Percentiles rank a stretch among this genome's conserved stretches.
Conservation (phyloP, 2,329 filamentous ascomycete species). For the Claviceps sp. region DNA sequence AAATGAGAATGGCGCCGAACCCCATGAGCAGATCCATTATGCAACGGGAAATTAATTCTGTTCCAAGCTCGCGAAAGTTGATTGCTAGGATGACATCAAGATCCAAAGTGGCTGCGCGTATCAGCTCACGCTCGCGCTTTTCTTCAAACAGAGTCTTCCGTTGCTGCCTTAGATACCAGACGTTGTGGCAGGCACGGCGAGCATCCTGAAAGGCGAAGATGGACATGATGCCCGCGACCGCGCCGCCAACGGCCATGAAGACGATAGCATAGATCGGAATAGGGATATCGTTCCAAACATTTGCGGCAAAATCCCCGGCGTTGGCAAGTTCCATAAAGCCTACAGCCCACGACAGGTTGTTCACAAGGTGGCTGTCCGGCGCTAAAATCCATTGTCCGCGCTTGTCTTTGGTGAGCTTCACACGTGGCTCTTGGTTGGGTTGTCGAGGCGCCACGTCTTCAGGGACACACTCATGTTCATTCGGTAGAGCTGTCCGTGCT, state of each 20-base stretch:
- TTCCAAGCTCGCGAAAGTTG: constrained; percentile 34
- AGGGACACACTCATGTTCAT: not conserved
- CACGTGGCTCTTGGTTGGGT: not conserved
- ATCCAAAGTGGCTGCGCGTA: constrained; percentile 8
- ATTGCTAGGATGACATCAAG: constrained; percentile 28
- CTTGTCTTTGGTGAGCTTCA: constrained; percentile 8
- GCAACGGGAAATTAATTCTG: constrained; percentile 36
- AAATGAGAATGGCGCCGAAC: constrained; percentile 34
- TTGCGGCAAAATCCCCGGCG: constrained; percentile 42
- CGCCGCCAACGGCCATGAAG: constrained; percentile 39
- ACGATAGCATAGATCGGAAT: constrained; percentile 33
- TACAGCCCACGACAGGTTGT: constrained; percentile 20
- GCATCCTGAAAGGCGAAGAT: constrained; percentile 33
- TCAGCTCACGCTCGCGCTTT: constrained; percentile 5
- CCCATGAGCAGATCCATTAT: constrained; percentile 39
- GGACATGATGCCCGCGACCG: constrained; percentile 29
- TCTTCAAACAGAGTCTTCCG: constrained; percentile 17
- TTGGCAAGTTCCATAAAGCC: constrained; percentile 43
- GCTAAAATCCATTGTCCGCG: constrained; percentile 5
- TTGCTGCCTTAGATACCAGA: constrained; percentile 30
- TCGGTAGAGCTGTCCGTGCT: not conserved
- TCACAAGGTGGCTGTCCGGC: constrained; percentile 12
- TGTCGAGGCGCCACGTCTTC: not conserved
- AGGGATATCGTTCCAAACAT: constrained; percentile 40
- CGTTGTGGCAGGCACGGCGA: constrained; percentile 29